Evolutionary conservation across 352 stramenopile species (phyloP).

Genomic region (Phytophthora quininea): DNA sequence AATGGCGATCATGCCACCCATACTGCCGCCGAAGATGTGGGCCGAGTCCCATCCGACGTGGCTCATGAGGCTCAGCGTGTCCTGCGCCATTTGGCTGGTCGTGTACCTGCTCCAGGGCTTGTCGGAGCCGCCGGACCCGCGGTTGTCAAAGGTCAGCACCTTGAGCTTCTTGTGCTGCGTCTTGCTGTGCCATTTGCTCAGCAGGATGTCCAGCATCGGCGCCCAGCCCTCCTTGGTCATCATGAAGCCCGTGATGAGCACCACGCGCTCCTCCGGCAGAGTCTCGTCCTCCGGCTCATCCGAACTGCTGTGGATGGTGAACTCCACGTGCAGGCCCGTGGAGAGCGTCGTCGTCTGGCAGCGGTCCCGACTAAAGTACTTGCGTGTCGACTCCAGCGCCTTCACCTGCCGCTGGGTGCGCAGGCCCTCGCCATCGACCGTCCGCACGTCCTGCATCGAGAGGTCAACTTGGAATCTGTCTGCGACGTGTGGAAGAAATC

Average conservation of each 20-base stretch:
- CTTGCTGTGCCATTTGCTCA: conserved; percentile 38
- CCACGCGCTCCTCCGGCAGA: conserved; percentile 39
- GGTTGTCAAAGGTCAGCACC: conserved; percentile 59
- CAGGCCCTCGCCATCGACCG: conserved; percentile 26
- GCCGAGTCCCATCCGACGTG: conserved; percentile 47
- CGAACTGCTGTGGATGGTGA: conserved; percentile 25
- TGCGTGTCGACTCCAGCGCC: conserved; percentile 38
- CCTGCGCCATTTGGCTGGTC: conserved; percentile 55
- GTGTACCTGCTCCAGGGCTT: conserved; percentile 45
- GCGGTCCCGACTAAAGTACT: conserved; percentile 34
- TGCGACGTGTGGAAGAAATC: no score
- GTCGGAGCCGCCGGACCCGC: conserved; percentile 47
- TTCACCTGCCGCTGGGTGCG: conserved; percentile 37
- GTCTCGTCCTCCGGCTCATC: conserved; percentile 17
- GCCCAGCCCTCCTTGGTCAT: conserved; percentile 53
- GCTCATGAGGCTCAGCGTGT: conserved; percentile 45
- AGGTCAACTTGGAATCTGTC: no score
- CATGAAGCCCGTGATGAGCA: conserved; percentile 52
- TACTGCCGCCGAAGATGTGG: conserved; percentile 45
- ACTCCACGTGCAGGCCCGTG: conserved; percentile 42
- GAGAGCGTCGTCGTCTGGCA: conserved; percentile 25
- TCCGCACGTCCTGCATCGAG: conserved; percentile 17
- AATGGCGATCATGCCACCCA: conserved; percentile 57
- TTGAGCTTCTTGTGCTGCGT: conserved; percentile 26
- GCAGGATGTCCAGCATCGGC: conserved; percentile 39